Evolutionary conservation across 306 rosid species (phyloP).

Genomic region (Betula pendula): DNA sequence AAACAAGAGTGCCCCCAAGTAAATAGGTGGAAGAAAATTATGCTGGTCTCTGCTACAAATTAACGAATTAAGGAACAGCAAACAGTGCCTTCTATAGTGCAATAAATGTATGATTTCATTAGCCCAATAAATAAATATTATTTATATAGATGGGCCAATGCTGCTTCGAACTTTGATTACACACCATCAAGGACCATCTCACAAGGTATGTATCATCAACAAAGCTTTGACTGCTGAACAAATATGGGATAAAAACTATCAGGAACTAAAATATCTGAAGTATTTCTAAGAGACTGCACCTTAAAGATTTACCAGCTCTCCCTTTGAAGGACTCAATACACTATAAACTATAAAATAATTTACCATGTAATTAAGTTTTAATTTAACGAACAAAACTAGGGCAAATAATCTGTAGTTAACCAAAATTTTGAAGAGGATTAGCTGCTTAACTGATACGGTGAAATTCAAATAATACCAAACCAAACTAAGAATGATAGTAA

Average conservation of each 20-base stretch:
- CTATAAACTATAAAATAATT: neutral
- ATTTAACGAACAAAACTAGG: neutral
- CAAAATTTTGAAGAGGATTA: neutral
- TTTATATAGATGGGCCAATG: conserved; percentile 10
- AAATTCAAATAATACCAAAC: neutral
- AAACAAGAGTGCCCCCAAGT: too few species aligned
- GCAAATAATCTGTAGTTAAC: neutral
- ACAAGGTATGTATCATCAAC: conserved; percentile 4
- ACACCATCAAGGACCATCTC: conserved; percentile 10
- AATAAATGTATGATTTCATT: neutral
- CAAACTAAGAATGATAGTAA: neutral
- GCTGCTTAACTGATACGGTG: neutral
- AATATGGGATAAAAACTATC: neutral
- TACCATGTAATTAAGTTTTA: neutral
- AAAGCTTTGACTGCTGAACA: neutral
- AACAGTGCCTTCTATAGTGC: conserved; percentile 8
- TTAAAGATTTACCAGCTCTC: neutral
- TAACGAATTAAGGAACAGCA: conserved; percentile 7
- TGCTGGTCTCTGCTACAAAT: conserved; percentile 14
- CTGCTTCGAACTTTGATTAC: conserved; percentile 11
- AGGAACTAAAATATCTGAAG: neutral
- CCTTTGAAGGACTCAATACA: neutral
- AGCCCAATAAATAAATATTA: conserved; percentile 9
- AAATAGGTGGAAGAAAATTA: conserved; percentile 24
- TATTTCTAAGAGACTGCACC: neutral